These are phyloP conservation scores for Melaleuca quinquenervia DNA, from an alignment of 345 rosid species.

Conservation along the genomic window DNA sequence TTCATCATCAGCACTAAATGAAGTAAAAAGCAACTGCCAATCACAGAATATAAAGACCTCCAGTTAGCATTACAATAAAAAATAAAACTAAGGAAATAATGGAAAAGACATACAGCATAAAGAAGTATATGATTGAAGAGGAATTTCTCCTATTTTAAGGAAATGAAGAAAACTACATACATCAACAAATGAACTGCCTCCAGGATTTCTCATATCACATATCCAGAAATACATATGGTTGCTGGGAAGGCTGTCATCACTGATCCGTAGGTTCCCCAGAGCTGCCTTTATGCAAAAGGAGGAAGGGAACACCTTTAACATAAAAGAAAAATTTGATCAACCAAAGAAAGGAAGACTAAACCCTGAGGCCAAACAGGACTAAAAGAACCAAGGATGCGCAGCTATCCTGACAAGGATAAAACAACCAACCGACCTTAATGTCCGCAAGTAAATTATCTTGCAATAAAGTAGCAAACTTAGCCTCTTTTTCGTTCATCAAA, in stretches of 20 bases:
- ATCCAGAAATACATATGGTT: slow-evolving; percentile 87
- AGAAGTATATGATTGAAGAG: neutral
- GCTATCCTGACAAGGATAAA: neutral
- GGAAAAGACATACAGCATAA: neutral
- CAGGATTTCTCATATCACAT: slow-evolving; percentile 98
- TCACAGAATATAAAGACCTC: neutral
- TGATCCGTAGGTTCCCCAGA: slow-evolving; percentile 86
- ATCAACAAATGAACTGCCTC: slow-evolving; percentile 97
- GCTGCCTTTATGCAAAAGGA: slow-evolving; percentile 86
- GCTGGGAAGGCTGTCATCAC: slow-evolving; percentile 87
- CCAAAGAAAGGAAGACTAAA: neutral
- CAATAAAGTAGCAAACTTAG: slow-evolving; percentile 74
- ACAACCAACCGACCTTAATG: slow-evolving; percentile 54
- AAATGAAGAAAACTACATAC: slow-evolving; percentile 16
- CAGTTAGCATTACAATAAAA: neutral
- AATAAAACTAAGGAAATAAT: neutral
- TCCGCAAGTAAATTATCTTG: slow-evolving; percentile 83
- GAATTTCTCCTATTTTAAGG: neutral
- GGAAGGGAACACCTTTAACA: slow-evolving; percentile 78
- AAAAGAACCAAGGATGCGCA: neutral
- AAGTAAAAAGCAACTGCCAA: slow-evolving; percentile 70
- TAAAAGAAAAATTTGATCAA: neutral
- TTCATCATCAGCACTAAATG: slow-evolving; percentile 74
- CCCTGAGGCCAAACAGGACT: neutral
- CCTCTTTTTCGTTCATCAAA: slow-evolving; percentile 86